Base-by-base conservation (phyloP, 2,329 filamentous ascomycete genomes). In the Cadophora malorum region DNA sequence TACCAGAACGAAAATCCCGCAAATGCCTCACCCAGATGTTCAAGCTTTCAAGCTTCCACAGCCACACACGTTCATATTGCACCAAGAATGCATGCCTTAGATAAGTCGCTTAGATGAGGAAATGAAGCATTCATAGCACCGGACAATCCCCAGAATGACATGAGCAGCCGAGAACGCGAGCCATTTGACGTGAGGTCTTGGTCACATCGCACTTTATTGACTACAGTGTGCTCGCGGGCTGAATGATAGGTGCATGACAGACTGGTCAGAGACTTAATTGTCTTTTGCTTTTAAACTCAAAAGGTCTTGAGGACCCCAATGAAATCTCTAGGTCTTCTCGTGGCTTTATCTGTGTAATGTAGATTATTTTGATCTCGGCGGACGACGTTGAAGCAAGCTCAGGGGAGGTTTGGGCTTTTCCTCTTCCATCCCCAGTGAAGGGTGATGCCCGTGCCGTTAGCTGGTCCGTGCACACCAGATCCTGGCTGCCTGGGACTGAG, bases 21-120 rank as follows among this genome's bases (percentile, higher is more conserved):
- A 58, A 60, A 60, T 65, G 23, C 64, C 64, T 65, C 55, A 61
- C 64, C 58, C 55, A 64, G 21, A 55, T 2, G 35, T 6, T 16
- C 41, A 19, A 14, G 16, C 41, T 45, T 1, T 16, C 41, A 19
- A 14, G 19, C 41, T 45, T 38, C 49, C 49, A 53, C 61, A 28
- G 61, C 61, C 47, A 63, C 41, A 16, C 10, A 16, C 4, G 16
- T 12, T 16, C 28, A 28, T 3, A 19, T 49, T 23, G 10, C 61
- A 41, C 21, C n/a, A n/a, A 38, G 23, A 12, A 25, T 33, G 21
- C 33, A 49, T 50, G n/a, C 25, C 59, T 35, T 21, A 16, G 2
- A 49, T 16, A 31, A 49, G 6, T 14, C 41, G 59, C 16, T 19
- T 62, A n/a, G 4, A 62, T 49, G 16, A 25, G 10, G 25, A 21